Percentiles rank a stretch among this genome's conserved stretches.
These are phyloP conservation scores for Nicotiana rustica DNA, from an alignment of 305 asterid species.

Conservation along the genomic window DNA sequence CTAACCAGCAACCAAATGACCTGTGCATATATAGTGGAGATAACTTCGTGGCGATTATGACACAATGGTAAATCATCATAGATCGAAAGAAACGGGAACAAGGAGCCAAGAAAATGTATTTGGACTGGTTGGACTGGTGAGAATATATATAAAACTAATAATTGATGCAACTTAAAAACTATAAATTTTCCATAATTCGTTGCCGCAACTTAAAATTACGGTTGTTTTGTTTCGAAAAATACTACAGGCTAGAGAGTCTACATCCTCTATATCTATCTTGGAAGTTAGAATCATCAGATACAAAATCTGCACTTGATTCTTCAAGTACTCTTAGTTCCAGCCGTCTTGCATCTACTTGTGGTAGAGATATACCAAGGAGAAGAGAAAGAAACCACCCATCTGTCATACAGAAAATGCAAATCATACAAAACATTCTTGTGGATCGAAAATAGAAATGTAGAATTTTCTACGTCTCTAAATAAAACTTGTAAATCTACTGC, in stretches of 20 bases:
- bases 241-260: neutral
- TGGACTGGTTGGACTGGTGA: neutral
- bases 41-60: too few relatives aligned
- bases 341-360: constrained; percentile 54
- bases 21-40: too few relatives aligned
- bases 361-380: constrained; percentile 72
- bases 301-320: neutral
- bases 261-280: neutral
- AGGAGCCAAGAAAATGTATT: neutral
- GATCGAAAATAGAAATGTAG: neutral
- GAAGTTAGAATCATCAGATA: constrained; percentile 4
- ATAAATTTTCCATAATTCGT: neutral
- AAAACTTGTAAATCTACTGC: neutral
- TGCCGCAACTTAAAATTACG: neutral
- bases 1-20: too few relatives aligned
- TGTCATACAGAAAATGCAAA: constrained; percentile 44
- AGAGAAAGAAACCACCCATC: constrained; percentile 88
- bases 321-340: neutral
- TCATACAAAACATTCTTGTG: constrained; percentile 21
- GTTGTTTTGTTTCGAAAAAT: neutral
- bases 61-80: neutral
- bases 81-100: neutral
- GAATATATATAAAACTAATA: neutral
- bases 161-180: neutral
- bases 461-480: neutral